Percentiles rank a stretch among this genome's conserved stretches.
Conservation (phyloP, 345 rosid species). For the Murraya paniculata region DNA sequence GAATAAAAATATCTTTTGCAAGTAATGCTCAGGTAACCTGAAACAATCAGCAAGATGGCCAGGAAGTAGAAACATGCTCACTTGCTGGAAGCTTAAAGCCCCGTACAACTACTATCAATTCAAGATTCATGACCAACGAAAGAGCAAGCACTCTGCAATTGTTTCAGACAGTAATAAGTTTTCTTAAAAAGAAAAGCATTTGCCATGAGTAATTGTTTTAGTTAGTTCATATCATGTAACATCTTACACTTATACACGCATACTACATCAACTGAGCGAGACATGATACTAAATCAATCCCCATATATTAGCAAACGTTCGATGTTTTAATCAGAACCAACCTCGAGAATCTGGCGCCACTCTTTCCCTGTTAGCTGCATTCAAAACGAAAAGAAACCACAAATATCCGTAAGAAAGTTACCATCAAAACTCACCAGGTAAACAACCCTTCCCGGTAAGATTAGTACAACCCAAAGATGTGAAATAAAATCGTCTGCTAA, state of each 20-base stretch:
- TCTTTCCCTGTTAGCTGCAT: conserved; percentile 65
- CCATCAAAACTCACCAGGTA: background rate
- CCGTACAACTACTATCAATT: conserved; percentile 41
- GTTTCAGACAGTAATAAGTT: conserved; percentile 37
- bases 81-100: conserved; percentile 43
- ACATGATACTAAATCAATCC: background rate
- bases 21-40: conserved; percentile 46
- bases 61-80: conserved; percentile 48
- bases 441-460: background rate
- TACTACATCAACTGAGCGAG: background rate
- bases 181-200: conserved; percentile 24
- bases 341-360: conserved; percentile 85
- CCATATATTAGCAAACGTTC: background rate
- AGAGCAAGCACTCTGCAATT: conserved; percentile 55
- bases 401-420: background rate
- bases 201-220: conserved; percentile 8
- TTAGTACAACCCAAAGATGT: background rate
- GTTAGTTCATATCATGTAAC: conserved; percentile 17
- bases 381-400: conserved; percentile 8
- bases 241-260: background rate
- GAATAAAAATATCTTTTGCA: conserved; percentile 18
- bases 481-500: conserved; percentile 9
- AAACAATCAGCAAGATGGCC: conserved; percentile 48
- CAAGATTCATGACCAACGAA: conserved; percentile 47
- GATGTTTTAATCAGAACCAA: conserved; percentile 23